Evolutionary conservation across 768 basidiomycete species (phyloP).

Genomic region (Amanita rubescens): DNA sequence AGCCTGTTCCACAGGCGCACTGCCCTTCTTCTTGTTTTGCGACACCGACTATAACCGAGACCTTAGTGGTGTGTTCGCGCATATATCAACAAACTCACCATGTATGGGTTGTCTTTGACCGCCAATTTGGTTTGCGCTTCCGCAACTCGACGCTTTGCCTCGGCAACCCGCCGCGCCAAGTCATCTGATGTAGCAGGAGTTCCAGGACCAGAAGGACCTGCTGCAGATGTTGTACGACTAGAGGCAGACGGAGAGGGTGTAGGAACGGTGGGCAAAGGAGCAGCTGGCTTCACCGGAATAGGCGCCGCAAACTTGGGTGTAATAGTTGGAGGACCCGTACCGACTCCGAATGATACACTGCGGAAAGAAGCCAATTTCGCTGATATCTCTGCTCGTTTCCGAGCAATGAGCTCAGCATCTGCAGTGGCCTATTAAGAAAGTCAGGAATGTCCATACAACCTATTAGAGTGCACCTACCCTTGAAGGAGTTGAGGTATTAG

Average conservation of each 20-base stretch:
- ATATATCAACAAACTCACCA: constrained; percentile 39
- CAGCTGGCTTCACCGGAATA: constrained; percentile 18
- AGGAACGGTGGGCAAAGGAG: constrained; percentile 17
- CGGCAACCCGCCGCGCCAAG: constrained; percentile 65
- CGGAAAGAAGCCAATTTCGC: constrained; percentile 81
- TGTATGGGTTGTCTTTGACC: constrained; percentile 80
- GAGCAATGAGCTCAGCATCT: constrained; percentile 65
- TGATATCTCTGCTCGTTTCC: constrained; percentile 77
- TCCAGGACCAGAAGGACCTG: constrained; percentile 23
- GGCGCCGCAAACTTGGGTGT: constrained; percentile 23
- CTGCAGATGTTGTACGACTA: constrained; percentile 31
- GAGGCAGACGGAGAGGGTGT: constrained; percentile 34
- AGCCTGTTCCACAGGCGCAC: constrained; percentile 43
- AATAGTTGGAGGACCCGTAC: constrained; percentile 24
- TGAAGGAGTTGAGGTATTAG: constrained; percentile 37
- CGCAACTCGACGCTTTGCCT: constrained; percentile 79
- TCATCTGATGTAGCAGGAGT: constrained; percentile 47
- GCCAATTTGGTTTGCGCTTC: constrained; percentile 74
- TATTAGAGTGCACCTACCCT: constrained; percentile 32
- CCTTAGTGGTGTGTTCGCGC: not conserved
- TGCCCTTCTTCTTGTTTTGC: constrained; percentile 46
- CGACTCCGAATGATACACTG: constrained; percentile 29
- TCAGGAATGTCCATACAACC: not conserved
- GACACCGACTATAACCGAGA: constrained; percentile 39
- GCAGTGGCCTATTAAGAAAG: constrained; percentile 13